phyloP scores from a whole-genome alignment of 176 grass and related monocot species.

The Paspalum notatum region DNA sequence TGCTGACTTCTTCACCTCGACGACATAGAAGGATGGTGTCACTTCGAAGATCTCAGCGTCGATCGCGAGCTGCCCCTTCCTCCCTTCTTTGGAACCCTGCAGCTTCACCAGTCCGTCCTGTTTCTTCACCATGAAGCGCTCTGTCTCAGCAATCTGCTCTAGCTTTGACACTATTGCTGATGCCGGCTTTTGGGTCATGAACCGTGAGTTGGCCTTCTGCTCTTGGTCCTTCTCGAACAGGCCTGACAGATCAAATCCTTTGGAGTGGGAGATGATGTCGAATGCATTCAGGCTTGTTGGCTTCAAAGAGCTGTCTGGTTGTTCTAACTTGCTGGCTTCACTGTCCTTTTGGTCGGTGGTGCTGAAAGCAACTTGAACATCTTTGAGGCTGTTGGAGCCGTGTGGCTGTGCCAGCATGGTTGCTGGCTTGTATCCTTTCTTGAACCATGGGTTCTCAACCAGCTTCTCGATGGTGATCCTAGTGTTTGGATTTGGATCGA shows the following conservation, averaged over 20 bases:
- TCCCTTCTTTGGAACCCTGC: constrained; percentile 74
- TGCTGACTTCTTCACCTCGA: constrained; percentile 90
- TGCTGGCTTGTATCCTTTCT: constrained; percentile 70
- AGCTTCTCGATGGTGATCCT: constrained; percentile 74
- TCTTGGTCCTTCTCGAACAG: constrained; percentile 69
- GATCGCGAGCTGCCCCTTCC: constrained; percentile 79
- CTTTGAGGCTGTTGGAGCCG: constrained; percentile 51
- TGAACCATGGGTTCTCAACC: constrained; percentile 77
- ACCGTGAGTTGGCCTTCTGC: constrained; percentile 57
- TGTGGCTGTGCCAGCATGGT: constrained; percentile 38
- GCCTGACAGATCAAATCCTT: constrained; percentile 82
- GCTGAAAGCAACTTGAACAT: constrained; percentile 74
- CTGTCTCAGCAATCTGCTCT: constrained; percentile 79
- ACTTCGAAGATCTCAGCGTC: constrained; percentile 90
- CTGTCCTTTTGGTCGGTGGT: constrained; percentile 4
- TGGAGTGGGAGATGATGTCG: constrained; percentile 88
- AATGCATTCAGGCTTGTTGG: constrained; percentile 84
- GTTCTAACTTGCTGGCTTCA: constrained; percentile 23
- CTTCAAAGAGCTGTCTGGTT: constrained; percentile 53
- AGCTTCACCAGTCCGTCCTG: constrained; percentile 73
- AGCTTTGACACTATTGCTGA: constrained; percentile 86
- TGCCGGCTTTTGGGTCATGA: constrained; percentile 74
- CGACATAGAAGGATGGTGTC: constrained; percentile 67
- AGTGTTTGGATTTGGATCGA: constrained; percentile 71
- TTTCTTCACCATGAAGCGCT: constrained; percentile 84